A percentile compares a stretch with the other conserved stretches of the same genome.
Evolutionary conservation across 73 alveolate genomes (phyloP).

Genomic region (Symbiodinium natans): DNA sequence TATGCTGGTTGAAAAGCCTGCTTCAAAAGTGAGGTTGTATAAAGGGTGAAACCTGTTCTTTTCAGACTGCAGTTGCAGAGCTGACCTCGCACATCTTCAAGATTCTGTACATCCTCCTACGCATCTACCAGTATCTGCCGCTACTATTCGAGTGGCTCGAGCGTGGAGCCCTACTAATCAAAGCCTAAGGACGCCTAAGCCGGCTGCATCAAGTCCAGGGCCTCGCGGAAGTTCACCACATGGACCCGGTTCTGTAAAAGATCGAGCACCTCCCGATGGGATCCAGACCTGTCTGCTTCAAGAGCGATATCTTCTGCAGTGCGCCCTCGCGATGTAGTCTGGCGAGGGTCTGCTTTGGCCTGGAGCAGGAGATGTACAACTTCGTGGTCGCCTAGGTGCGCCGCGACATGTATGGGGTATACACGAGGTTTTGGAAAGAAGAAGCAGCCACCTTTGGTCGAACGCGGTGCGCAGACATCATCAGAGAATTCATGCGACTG

Average conservation of each 20-base stretch:
- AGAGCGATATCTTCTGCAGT: not conserved
- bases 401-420: slow-evolving; percentile 14
- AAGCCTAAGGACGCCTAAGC: too few relatives aligned
- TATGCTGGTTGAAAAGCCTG: too few relatives aligned
- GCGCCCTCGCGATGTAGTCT: not conserved
- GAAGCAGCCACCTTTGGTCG: not conserved
- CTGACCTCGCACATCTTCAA: too few relatives aligned
- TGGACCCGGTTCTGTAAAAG: not conserved
- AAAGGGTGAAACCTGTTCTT: too few relatives aligned
- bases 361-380: not conserved
- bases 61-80: too few relatives aligned
- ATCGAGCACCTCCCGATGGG: not conserved
- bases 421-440: not conserved
- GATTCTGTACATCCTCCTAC: too few relatives aligned
- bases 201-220: not conserved
- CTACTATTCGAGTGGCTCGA: too few relatives aligned
- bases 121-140: too few relatives aligned
- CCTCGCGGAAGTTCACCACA: not conserved
- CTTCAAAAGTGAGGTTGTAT: too few relatives aligned
- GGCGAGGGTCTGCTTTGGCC: not conserved
- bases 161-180: too few relatives aligned
- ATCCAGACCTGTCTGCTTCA: slow-evolving; percentile 2
- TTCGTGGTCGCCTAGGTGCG: slow-evolving; percentile 6
- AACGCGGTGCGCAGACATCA: not conserved
- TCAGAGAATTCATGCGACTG: not conserved